A percentile compares a stretch with the other conserved stretches of the same genome.
phyloP scores from a whole-genome alignment of 2,329 filamentous ascomycete genomes.

The Rutstroemia sp. region DNA sequence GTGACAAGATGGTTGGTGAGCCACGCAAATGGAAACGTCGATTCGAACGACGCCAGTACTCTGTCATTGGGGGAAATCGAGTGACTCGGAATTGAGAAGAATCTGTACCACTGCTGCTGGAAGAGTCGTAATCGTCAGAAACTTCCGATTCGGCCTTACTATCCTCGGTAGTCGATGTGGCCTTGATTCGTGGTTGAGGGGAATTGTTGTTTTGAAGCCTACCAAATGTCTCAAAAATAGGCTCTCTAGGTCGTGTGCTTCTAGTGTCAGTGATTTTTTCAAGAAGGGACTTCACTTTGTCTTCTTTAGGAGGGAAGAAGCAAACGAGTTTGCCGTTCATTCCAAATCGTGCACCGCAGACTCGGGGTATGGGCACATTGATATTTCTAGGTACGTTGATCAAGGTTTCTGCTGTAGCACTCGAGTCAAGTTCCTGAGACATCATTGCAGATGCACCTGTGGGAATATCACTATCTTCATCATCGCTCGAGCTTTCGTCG shows the following conservation, averaged over 20 bases:
- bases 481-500: conserved; percentile 79
- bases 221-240: conserved; percentile 57
- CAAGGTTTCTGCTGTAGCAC: conserved; percentile 44
- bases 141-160: conserved; percentile 32
- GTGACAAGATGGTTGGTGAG: conserved; percentile 28
- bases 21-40: conserved; percentile 21
- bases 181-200: conserved; percentile 36
- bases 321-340: conserved; percentile 56
- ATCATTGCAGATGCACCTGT: conserved; percentile 40
- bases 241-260: conserved; percentile 39
- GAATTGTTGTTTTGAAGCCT: conserved; percentile 44
- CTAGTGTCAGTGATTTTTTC: conserved; percentile 40
- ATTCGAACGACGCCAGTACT: conserved; percentile 23
- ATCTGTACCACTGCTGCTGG: conserved; percentile 30
- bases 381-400: conserved; percentile 41
- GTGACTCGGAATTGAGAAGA: conserved; percentile 27
- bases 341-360: conserved; percentile 54
- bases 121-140: conserved; percentile 28
- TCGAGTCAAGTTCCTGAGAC: conserved; percentile 53
- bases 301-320: conserved; percentile 62
- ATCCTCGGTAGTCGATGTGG: conserved; percentile 28
- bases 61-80: conserved; percentile 22
- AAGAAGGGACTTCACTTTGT: conserved; percentile 42
- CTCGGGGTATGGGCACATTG: conserved; percentile 49
- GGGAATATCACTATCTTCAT: conserved; percentile 52